Evolutionary conservation across 2,329 filamentous ascomycete genomes (phyloP), one percentile per base, ranked within the genome.

Genomic region (Alternaria burnsii): DNA sequence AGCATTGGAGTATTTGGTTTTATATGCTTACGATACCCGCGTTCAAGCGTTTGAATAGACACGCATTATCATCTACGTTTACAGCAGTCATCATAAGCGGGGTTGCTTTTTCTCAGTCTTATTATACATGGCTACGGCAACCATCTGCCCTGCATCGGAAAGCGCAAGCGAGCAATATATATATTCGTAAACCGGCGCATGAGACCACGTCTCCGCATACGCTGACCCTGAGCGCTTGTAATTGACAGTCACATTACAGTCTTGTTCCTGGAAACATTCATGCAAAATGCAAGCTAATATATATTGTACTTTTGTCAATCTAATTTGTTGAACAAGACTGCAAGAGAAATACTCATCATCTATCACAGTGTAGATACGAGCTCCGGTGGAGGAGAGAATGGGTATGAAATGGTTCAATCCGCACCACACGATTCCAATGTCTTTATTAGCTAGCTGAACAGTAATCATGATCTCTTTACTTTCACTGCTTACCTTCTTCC

Each of bases 11-110:
- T 65, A 61, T 55, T 44, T 32, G 52, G 41, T 57, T 43, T 48
- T 41, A 40, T 34, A 54, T 63, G 24, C 53, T 50, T 57, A 71
- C 54, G 62, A 69, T 71, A 71, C 65, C 69, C 65, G 67, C 52
- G 61, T 51, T 48, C 44, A 52, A 30, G 40, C 36, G 55, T 28
- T 46, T 42, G 20, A 53, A 61, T 24, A 61, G 34, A 51, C 18
- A 60, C 22, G 32, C 34, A 56, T 59, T 59, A 40, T 34, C 28
- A 41, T 36, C 32, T 34, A 30, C 20, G 32, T 18, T 38, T 32
- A 34, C 32, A 34, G 47, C 40, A 22, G 20, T 50, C 46, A 38
- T 22, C 16, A 10, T 10, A 50, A 20, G 30, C 32, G 32, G 46
- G 16, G 30, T 20, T 36, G 5, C 3, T 34, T 50, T 36, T 11